Conservation (phyloP, 2,329 filamentous ascomycete species). For the Raffaelea albimanens region DNA sequence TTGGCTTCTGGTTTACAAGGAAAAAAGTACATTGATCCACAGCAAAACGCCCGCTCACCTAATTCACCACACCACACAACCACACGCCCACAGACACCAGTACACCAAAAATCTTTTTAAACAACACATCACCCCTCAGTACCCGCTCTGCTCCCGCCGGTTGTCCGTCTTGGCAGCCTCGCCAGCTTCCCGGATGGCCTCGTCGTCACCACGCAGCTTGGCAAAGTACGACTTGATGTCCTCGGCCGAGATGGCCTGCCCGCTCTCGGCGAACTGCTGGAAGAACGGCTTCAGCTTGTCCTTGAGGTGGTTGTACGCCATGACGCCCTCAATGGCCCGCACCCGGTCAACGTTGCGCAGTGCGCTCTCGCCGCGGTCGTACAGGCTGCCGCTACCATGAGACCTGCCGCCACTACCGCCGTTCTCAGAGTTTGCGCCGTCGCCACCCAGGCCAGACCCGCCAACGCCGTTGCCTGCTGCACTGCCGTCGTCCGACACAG, state of each 20-base stretch:
- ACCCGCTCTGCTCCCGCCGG: conserved; percentile 44
- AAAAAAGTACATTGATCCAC: too few species aligned
- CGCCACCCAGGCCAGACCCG: conserved; percentile 43
- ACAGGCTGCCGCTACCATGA: conserved; percentile 68
- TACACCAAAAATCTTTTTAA: too few species aligned
- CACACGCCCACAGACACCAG: too few species aligned
- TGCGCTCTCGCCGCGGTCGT: conserved; percentile 87
- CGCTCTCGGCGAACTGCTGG: conserved; percentile 86
- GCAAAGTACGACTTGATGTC: conserved; percentile 97
- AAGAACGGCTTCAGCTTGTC: conserved; percentile 95
- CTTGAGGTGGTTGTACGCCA: conserved; percentile 95
- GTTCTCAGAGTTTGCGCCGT: conserved; percentile 45
- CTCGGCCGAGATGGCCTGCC: conserved; percentile 79
- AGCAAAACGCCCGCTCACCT: too few species aligned
- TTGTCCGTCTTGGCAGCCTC: conserved; percentile 35
- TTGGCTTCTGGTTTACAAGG: too few species aligned
- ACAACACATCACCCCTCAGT: conserved; percentile 25
- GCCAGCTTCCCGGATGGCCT: conserved; percentile 57
- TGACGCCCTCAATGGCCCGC: conserved; percentile 87
- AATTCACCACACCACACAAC: too few species aligned
- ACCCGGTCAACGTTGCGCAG: conserved; percentile 89
- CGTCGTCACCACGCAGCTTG: conserved; percentile 79
- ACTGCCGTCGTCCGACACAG: conserved; percentile 60
- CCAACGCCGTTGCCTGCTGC: conserved; percentile 37
- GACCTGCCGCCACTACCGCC: conserved; percentile 42